These are phyloP conservation scores for Typha latifolia DNA, from an alignment of 176 grass and related monocot genomes.

Conservation along the genomic window DNA sequence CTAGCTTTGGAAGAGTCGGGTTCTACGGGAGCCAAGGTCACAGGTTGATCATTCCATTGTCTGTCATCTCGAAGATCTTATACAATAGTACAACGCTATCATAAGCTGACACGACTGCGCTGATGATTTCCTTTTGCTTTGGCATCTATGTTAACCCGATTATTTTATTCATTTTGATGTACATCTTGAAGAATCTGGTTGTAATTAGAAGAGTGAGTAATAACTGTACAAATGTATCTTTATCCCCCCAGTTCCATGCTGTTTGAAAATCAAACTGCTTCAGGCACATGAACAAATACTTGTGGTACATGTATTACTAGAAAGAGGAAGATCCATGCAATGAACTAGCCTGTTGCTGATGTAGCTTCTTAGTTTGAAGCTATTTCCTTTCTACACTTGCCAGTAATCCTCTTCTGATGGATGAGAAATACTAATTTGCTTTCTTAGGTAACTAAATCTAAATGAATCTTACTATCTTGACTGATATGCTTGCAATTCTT, in stretches of 20 bases:
- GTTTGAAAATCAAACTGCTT: not conserved
- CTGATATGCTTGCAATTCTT: too few species aligned
- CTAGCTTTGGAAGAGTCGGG: conserved; percentile 65
- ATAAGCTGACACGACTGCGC: not conserved
- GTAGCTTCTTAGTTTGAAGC: too few species aligned
- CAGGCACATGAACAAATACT: not conserved
- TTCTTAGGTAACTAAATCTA: too few species aligned
- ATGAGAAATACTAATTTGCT: too few species aligned
- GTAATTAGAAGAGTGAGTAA: not conserved
- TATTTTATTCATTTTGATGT: conserved; percentile 5
- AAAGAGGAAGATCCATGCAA: too few species aligned
- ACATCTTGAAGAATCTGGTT: conserved; percentile 7
- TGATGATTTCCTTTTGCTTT: not conserved
- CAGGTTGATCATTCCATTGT: conserved; percentile 45
- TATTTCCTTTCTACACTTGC: too few species aligned
- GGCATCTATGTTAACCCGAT: not conserved
- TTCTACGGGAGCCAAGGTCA: conserved; percentile 78
- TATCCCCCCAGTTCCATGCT: not conserved
- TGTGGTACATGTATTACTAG: not conserved
- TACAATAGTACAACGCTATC: conserved; percentile 3
- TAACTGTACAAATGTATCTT: not conserved
- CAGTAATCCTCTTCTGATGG: too few species aligned
- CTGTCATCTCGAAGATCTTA: conserved; percentile 63
- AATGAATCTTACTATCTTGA: too few species aligned
- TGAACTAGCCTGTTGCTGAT: too few species aligned